Evolutionary conservation across 805 yeast species (phyloP), one percentile per base, ranked within the genome.

Genomic region (Starmerella kuoi): DNA sequence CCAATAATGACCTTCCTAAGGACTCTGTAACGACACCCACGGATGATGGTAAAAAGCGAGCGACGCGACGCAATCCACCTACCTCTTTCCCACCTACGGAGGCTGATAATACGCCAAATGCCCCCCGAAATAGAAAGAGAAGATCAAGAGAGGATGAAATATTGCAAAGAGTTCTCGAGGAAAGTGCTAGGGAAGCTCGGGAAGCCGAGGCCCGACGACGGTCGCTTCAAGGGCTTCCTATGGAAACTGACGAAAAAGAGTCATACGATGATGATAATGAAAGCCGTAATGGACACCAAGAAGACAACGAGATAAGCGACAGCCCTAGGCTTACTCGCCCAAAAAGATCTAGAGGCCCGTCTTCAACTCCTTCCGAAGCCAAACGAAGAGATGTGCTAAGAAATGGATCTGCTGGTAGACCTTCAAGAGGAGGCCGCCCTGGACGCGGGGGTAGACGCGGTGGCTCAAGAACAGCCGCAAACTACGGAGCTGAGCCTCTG

Each of bases 91-190:
- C 43, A 1, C 40, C 39, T n/a, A 19, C 37, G 19, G 40, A 34
- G 3, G 31, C 32, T 26, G 12, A 30, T 20, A n/a, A 19, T 28
- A 27, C 23, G 5, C 32, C 42, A 17, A n/a, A 19, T 28, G 31
- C 23, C 5, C 32, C 42, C 20, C 35, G 46, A 18, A 36, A 40
- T 18, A 44, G 55, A 20, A 43, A 46, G 23, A 51, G 67, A 17
- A 47, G 62, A 34, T 53, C 61, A 28, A 55, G 67, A 17, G 67
- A 62, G 38, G 65, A 62, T 27, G 64, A 60, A 37, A 60, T 61
- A 9, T 54, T 65, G 35, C 61, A 61, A 30, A 58, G 69, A 3
- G 70, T 65, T 6, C 54, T 65, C 15, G 65, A 64, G 47, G 66
- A 63, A 38, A 55, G 62, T 17, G 62, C 59, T 5, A 54, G 60